Percentiles rank a stretch among this genome's conserved stretches.
These are phyloP conservation scores for Erodium chrysanthum DNA, from an alignment of 441 rosid species.

Conservation along the genomic window DNA sequence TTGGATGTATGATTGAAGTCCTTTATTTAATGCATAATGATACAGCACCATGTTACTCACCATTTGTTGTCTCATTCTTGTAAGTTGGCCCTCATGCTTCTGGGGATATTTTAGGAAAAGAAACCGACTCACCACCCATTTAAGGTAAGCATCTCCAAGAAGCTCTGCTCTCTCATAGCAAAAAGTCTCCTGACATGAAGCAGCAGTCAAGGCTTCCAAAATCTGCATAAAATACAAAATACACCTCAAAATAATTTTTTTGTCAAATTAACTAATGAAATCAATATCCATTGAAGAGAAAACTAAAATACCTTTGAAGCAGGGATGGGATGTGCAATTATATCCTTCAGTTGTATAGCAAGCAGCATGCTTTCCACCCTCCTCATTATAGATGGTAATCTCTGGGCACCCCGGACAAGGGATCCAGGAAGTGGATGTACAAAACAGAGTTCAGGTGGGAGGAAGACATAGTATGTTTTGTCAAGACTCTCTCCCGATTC, in stretches of 20 bases:
- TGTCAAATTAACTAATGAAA: not conserved
- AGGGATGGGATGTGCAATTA: conserved; percentile 60
- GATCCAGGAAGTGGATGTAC: conserved; percentile 95
- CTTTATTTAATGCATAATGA: conserved; percentile 67
- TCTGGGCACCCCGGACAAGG: conserved; percentile 95
- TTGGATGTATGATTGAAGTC: conserved; percentile 91
- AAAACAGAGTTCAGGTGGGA: conserved; percentile 90
- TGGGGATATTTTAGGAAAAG: conserved; percentile 94
- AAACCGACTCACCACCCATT: conserved; percentile 97
- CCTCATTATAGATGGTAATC: conserved; percentile 96
- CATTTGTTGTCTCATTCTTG: conserved; percentile 99
- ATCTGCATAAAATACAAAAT: conserved; percentile 34
- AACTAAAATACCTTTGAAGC: conserved; percentile 55
- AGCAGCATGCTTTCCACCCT: conserved; percentile 99
- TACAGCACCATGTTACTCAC: conserved; percentile 94
- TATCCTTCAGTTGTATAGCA: conserved; percentile 72
- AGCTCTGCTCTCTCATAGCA: conserved; percentile 99
- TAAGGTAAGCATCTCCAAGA: conserved; percentile 94
- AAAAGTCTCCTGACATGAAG: conserved; percentile 98
- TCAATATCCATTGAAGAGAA: not conserved
- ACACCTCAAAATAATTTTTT: not conserved
- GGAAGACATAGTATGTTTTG: conserved; percentile 88
- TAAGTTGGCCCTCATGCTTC: conserved; percentile 97
- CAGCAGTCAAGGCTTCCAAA: conserved; percentile 96
- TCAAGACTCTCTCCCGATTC: conserved; percentile 74